phyloP scores from a whole-genome alignment of 495 filamentous ascomycete species.

The Penicillium paradoxum region DNA sequence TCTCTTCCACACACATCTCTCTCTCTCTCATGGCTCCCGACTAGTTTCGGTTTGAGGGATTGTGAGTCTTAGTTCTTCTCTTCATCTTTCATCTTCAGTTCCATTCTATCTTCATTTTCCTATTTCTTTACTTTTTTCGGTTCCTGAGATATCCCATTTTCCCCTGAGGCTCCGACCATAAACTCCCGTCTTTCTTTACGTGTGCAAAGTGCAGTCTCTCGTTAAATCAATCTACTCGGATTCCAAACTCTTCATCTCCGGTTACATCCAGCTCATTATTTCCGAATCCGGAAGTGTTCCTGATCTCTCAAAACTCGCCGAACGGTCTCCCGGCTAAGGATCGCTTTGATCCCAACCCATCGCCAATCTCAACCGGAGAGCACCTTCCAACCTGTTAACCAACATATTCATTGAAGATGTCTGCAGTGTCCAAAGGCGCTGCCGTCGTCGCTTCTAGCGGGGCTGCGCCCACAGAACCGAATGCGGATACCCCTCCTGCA shows the following conservation, averaged over 20 bases:
- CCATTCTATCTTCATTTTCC: slow-evolving; percentile 54
- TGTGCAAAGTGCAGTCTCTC: slow-evolving; percentile 14
- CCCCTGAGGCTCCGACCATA: slow-evolving; percentile 12
- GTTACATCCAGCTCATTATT: not conserved
- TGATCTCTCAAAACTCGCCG: not conserved
- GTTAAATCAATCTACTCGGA: slow-evolving; percentile 8
- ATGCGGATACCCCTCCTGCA: not conserved
- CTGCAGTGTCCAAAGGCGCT: not conserved
- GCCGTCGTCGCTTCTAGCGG: not conserved
- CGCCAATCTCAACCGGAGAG: not conserved
- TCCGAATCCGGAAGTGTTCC: not conserved
- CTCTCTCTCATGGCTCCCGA: slow-evolving; percentile 64
- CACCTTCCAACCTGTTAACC: not conserved
- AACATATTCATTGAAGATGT: not conserved
- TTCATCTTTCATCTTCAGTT: slow-evolving; percentile 50
- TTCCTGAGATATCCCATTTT: not conserved
- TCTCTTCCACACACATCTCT: slow-evolving; percentile 64
- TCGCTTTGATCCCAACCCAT: slow-evolving; percentile 2
- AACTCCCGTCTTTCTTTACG: slow-evolving; percentile 6
- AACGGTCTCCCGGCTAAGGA: slow-evolving; percentile 1
- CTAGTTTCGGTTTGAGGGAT: slow-evolving; percentile 18
- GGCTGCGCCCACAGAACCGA: not conserved
- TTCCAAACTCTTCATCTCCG: not conserved
- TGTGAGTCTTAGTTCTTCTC: slow-evolving; percentile 49
- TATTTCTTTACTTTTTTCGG: slow-evolving; percentile 30